Base-by-base conservation (phyloP, 345 rosid genomes). In the Gossypium herbaceum region DNA sequence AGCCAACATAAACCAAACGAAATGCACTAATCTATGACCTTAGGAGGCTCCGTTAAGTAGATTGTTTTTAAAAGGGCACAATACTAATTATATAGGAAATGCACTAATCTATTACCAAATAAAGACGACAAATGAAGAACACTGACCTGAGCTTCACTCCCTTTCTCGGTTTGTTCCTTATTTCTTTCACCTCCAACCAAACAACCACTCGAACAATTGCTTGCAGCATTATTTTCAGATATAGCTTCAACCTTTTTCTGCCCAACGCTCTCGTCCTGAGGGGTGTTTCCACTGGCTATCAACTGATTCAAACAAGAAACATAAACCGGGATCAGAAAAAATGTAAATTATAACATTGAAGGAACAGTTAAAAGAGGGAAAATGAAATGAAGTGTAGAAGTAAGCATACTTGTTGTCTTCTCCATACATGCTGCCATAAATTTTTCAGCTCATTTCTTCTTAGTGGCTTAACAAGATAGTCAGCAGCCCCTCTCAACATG, bases 401-500 rank as follows among this genome's bases (percentile, higher is more conserved):
- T 50, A 64, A 62, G 82, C 97, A 75, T 91, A 94, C 98, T 45
- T 84, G 64, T 86, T 88, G 92, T 87, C 96, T 91, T 84, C 98
- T 89, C 99, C 98, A 95, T 47, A 90, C 94, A 84, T 95, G 98
- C 85, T 91, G 99, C 99, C 99, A 95, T 73, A 95, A 85, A 81
- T 90, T 93, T 74, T 89, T 93, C 64, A 95, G 78, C 85, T 95
- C 99, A 61, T 95, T 95, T 82, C 87, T 93, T 83, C 99, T 87
- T 73, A 95, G 76, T 15, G 99, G 99, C 85, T 95, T 95, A 27
- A 95, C 96, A 68, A 95, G 97, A 83, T 92, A 95, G 77, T 95
- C 98, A 17, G 91, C 92, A 47, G 98, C 93, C 77, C 99, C 99
- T 82, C 87, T 91, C 87, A 88, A 75, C 97, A 95, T 91, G 76